These are phyloP conservation scores for Alternaria infectoria DNA, from an alignment of 2,329 filamentous ascomycete genomes.

Conservation along the genomic window DNA sequence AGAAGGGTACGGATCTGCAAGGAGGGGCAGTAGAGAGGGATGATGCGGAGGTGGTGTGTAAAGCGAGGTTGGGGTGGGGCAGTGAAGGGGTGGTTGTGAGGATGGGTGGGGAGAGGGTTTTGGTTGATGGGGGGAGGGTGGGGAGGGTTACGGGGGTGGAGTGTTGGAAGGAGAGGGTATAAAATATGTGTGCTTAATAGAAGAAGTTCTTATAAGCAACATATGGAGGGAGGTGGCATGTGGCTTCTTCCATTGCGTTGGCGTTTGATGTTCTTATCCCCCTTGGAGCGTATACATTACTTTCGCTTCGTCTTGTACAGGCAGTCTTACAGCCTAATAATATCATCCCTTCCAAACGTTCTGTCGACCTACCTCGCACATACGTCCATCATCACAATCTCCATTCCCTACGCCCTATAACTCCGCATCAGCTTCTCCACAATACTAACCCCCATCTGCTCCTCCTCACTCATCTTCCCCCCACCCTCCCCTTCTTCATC, in stretches of 20 bases:
- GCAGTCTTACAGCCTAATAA: neutral
- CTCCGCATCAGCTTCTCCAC: slow-evolving; percentile 42
- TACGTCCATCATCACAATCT: neutral
- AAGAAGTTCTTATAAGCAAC: too few species aligned
- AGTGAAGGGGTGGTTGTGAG: slow-evolving; percentile 13
- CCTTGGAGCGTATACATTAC: neutral
- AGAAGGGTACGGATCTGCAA: neutral
- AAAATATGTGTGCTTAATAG: too few species aligned
- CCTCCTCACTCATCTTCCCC: slow-evolving; percentile 27
- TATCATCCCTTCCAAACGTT: neutral
- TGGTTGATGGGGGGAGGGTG: slow-evolving; percentile 14
- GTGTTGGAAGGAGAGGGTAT: neutral
- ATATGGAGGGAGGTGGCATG: too few species aligned
- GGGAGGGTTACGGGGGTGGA: slow-evolving; percentile 22
- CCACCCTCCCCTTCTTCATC: neutral
- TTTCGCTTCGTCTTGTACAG: neutral
- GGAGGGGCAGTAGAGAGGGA: neutral
- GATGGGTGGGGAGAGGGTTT: slow-evolving; percentile 12
- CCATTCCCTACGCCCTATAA: slow-evolving; percentile 13
- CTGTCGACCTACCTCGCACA: neutral
- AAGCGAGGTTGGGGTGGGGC: slow-evolving; percentile 10
- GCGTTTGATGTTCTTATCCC: neutral
- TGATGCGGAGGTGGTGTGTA: slow-evolving; percentile 20
- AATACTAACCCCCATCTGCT: slow-evolving; percentile 42
- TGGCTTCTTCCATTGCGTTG: neutral